phyloP scores from a whole-genome alignment of 2,329 filamentous ascomycete species.

The Cytospora leucostoma region DNA sequence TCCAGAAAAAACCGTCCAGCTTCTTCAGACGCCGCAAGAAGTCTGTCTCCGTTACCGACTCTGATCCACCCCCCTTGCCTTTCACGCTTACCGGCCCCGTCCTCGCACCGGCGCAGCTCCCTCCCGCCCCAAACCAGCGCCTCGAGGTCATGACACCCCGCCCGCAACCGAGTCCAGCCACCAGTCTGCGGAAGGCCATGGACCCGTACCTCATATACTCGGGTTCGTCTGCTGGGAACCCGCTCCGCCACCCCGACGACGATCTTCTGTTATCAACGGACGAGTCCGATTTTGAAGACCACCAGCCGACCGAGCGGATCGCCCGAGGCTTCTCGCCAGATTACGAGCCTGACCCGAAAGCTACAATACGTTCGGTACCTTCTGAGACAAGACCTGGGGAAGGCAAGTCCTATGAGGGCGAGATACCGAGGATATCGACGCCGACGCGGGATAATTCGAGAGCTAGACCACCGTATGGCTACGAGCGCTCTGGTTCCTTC shows the following conservation, averaged over 20 bases:
- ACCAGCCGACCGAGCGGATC: slow-evolving; percentile 37
- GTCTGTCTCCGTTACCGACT: slow-evolving; percentile 65
- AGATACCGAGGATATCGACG: slow-evolving; percentile 33
- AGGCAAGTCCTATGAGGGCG: slow-evolving; percentile 29
- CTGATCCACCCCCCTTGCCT: slow-evolving; percentile 43
- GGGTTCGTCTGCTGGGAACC: slow-evolving; percentile 18
- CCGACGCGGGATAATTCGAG: slow-evolving; percentile 40
- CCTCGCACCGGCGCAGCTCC: slow-evolving; percentile 38
- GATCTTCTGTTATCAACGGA: slow-evolving; percentile 26
- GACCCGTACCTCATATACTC: slow-evolving; percentile 68
- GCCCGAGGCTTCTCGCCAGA: slow-evolving; percentile 71
- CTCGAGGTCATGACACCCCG: slow-evolving; percentile 35
- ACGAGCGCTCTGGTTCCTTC: slow-evolving; percentile 50
- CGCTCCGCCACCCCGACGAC: slow-evolving; percentile 27
- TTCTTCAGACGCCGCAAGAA: slow-evolving; percentile 96
- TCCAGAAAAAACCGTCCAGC: slow-evolving; percentile 90
- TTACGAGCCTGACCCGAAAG: slow-evolving; percentile 71
- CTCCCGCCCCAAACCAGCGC: slow-evolving; percentile 35
- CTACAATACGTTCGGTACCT: slow-evolving; percentile 68
- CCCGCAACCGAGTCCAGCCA: slow-evolving; percentile 64
- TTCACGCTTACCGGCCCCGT: slow-evolving; percentile 58
- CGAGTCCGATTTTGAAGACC: slow-evolving; percentile 11
- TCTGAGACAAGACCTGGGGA: slow-evolving; percentile 42
- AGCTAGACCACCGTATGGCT: slow-evolving; percentile 32
- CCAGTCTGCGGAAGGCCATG: slow-evolving; percentile 84